Evolutionary conservation across 176 grass and related monocot genomes (phyloP), one percentile per base, ranked within the genome.

Genomic region (Oryza coarctata): DNA sequence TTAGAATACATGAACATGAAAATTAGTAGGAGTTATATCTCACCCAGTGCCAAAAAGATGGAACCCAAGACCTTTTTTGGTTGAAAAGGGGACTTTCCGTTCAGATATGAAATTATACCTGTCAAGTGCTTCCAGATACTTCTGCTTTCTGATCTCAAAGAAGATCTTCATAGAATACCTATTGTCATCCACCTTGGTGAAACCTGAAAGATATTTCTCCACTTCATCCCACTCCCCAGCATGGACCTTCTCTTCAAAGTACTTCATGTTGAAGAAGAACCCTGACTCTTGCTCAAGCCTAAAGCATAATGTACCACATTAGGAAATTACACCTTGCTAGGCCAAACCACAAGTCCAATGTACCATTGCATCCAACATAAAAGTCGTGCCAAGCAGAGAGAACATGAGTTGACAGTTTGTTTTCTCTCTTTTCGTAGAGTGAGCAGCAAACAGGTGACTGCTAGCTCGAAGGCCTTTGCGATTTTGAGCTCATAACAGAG

Each of bases 101-200:
- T 68, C 9, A 64, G 68, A 52, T 47, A 82, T 13, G 14, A 4
- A 68, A 63, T 35, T 69, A 35, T 90, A 98, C 95, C 83, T 95
- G 79, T 98, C 95, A 76, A 98, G 90, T 2, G 95, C 93, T 89
- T 98, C 95, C 75, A 98, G 76, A 91, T 98, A 98, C 65, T 98
- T 98, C 86, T 98, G 95, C 61, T 98, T 98, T 71, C 95, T 98
- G 76, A 98, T 93, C 88, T 95, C 95, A 77, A 98, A 98, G 82
- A 98, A 98, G 55, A 98, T 98, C 86, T 98, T 98, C 95, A 98
- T 98, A 2, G 95, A 98, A 85, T 95, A 98, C 68, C 93, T 89
- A 90, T 98, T 98, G 83, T 98, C 95, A 58, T 98, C 95, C 50
- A 98, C 90, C 80, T 98, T 95, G 71, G 95, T 98, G 82, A 95